Evolutionary conservation across 768 basidiomycete species (phyloP).

Genomic region (Pleurotus platypus): DNA sequence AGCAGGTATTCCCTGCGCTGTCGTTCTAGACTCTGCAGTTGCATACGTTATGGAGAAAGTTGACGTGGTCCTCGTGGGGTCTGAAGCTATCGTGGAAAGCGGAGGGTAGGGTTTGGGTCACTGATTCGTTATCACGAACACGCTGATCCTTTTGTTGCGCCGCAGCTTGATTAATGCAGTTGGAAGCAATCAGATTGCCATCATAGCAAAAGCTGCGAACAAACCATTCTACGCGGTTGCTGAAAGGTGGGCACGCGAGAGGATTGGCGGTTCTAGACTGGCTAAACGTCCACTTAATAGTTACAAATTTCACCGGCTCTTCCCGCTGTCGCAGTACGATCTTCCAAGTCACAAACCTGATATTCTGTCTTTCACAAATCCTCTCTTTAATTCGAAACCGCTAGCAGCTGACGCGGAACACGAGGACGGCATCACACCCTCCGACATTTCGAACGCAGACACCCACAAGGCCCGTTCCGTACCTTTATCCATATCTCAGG

Average conservation of each 20-base stretch:
- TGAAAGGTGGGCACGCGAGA: slow-evolving; percentile 56
- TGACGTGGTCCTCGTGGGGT: slow-evolving; percentile 93
- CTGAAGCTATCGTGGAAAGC: slow-evolving; percentile 97
- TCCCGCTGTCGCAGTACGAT: slow-evolving; percentile 90
- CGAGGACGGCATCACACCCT: slow-evolving; percentile 8
- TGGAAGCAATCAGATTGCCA: slow-evolving; percentile 94
- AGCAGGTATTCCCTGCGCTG: slow-evolving; percentile 91
- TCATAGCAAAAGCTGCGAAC: slow-evolving; percentile 90
- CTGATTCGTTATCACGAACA: slow-evolving; percentile 8
- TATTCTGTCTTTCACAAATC: slow-evolving; percentile 67
- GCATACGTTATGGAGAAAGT: slow-evolving; percentile 97
- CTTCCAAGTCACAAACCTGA: slow-evolving; percentile 76
- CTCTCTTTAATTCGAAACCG: slow-evolving; percentile 16
- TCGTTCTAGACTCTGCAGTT: slow-evolving; percentile 94
- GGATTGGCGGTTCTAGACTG: no score
- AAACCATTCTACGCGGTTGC: slow-evolving; percentile 97
- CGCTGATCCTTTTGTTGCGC: not conserved
- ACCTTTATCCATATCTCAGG: slow-evolving; percentile 59
- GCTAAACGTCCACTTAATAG: slow-evolving; percentile 31
- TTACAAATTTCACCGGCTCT: slow-evolving; percentile 96
- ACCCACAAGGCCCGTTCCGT: slow-evolving; percentile 12
- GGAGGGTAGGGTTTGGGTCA: slow-evolving; percentile 49
- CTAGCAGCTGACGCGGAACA: slow-evolving; percentile 3
- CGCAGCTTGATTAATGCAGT: slow-evolving; percentile 73
- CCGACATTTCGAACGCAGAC: slow-evolving; percentile 9